These are phyloP conservation scores for Globisporangium canariense DNA, from an alignment of 352 stramenopile species.

Conservation along the genomic window DNA sequence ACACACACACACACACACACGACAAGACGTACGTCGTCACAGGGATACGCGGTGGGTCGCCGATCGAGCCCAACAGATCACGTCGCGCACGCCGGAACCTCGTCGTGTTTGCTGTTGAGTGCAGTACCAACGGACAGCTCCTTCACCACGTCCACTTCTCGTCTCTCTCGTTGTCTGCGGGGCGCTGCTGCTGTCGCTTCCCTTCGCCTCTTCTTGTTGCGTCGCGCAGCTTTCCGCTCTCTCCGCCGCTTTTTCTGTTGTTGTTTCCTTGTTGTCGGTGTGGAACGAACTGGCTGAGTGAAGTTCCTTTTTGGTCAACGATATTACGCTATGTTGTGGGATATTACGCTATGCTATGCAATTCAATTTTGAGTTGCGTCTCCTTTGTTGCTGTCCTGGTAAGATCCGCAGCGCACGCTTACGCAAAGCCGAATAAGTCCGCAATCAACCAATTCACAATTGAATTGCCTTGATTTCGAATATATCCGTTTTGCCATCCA, in stretches of 20 bases:
- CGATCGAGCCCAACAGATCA: constrained; percentile 11
- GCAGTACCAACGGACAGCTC: not conserved
- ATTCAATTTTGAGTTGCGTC: too few relatives aligned
- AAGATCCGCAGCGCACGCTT: too few relatives aligned
- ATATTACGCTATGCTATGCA: too few relatives aligned
- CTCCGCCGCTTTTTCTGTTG: not conserved
- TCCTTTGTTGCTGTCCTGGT: too few relatives aligned
- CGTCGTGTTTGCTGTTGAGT: constrained; percentile 3
- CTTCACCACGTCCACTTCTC: not conserved
- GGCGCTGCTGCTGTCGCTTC: not conserved
- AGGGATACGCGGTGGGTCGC: not conserved
- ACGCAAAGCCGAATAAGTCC: too few relatives aligned
- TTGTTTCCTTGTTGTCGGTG: not conserved
- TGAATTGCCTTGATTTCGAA: too few relatives aligned
- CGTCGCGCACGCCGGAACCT: constrained; percentile 4
- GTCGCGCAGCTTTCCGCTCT: not conserved
- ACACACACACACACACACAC: not conserved
- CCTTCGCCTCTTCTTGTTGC: not conserved
- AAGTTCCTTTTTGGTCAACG: not conserved
- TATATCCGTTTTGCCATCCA: too few relatives aligned
- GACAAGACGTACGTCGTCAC: constrained; percentile 1
- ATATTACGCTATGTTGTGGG: too few relatives aligned
- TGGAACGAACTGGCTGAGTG: not conserved
- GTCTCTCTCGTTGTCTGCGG: not conserved
- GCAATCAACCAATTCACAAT: too few relatives aligned